Evolutionary conservation across 345 rosid genomes (phyloP).

Genomic region (Abelmoschus esculentus): DNA sequence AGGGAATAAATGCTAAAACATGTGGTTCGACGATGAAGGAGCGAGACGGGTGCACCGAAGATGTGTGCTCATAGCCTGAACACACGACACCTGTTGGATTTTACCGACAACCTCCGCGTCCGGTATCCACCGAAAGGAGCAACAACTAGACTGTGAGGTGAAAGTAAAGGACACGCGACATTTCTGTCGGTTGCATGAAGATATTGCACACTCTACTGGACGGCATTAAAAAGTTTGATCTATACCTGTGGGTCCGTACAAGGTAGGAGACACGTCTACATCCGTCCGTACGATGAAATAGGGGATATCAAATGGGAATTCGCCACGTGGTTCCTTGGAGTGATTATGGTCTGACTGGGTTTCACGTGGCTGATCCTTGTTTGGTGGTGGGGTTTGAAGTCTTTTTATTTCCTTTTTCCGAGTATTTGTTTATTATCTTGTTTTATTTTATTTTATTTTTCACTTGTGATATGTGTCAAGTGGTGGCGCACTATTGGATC

Average conservation of each 20-base stretch:
- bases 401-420: not conserved
- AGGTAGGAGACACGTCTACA: not conserved
- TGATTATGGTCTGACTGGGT: constrained; percentile 16
- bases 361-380: constrained; percentile 33
- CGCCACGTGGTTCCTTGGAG: constrained; percentile 6
- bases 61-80: constrained; percentile 11
- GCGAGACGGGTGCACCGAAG: constrained; percentile 24
- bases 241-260: constrained; percentile 30
- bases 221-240: not conserved
- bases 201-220: constrained; percentile 19
- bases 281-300: constrained; percentile 17
- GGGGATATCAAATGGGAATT: constrained; percentile 2
- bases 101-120: constrained; percentile 39
- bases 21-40: constrained; percentile 17
- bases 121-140: constrained; percentile 35
- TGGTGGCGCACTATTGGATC: constrained; percentile 32
- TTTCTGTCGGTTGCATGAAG: constrained; percentile 52
- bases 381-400: constrained; percentile 11
- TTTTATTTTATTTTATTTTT: not conserved
- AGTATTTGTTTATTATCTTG: not conserved
- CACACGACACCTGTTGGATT: constrained; percentile 32
- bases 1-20: constrained; percentile 34
- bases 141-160: not conserved
- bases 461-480: constrained; percentile 5
- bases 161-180: constrained; percentile 40